Base-by-base conservation (phyloP, 129 eudicot species). In the Silybum marianum region DNA sequence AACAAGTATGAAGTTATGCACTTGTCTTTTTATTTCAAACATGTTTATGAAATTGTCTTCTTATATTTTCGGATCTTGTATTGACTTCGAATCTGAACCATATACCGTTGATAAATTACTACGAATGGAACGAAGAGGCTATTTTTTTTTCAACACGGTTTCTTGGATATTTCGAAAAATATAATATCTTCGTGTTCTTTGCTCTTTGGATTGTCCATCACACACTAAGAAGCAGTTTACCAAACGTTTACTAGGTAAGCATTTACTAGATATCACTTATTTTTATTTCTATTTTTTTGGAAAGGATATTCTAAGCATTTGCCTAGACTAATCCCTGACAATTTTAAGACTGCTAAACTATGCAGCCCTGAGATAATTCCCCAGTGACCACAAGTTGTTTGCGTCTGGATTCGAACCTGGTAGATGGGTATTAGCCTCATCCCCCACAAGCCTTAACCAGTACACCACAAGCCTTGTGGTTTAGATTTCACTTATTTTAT, bases 1-100 rank as follows among this genome's bases (percentile, higher is more conserved):
- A 46, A n/a, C 71, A 46, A 18, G 9, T 74, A 23, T 67, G 44
- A 68, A 82, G 67, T 48, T 67, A 44, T 67, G 68, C 28, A 66
- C 51, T 46, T 82, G 80, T 66, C 76, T 69, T 69, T 42, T 48
- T 69, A 54, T 73, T 73, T 39, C 16, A 48, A 44, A 81, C 81
- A 77, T 34, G 25, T 65, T 60, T 26, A 12, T 46, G 69, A 48
- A 65, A 2, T 58, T 24, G 54, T 67, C 71, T 14, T 34, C 34
- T 44, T 78, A 3, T 65, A 38, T 38, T 24, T 39, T 67, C 14
- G n/a, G 51, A 24, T 25, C 68, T 26, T 69, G 19, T 79, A 13
- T 68, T 6, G 14, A 16, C 9, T 58, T 23, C 65, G 7, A 22
- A 77, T 77, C 72, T 6, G 38, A 32, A 32, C 4, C 38, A 5